These are phyloP conservation scores for Hippophae tibetana DNA, from an alignment of 306 rosid species.

Conservation along the genomic window DNA sequence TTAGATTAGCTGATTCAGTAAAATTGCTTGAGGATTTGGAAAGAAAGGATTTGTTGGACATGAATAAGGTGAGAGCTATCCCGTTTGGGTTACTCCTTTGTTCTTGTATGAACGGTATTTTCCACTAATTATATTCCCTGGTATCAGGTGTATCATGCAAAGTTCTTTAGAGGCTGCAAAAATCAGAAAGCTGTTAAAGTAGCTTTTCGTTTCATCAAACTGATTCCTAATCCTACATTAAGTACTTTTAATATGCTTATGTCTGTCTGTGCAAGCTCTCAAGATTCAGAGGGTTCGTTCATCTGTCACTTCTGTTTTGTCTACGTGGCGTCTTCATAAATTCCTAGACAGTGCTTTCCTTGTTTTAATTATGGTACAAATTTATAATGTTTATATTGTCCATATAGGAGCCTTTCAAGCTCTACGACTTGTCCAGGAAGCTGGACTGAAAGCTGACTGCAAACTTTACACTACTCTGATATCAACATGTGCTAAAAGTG, in stretches of 20 bases:
- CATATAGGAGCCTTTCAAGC: conserved; percentile 84
- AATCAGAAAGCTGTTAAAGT: conserved; percentile 66
- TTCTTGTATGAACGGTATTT: conserved; percentile 21
- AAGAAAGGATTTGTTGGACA: conserved; percentile 55
- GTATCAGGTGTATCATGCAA: conserved; percentile 82
- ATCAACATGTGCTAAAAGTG: conserved; percentile 87
- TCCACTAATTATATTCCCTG: conserved; percentile 26
- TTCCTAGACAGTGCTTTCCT: conserved; percentile 9
- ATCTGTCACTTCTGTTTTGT: conserved; percentile 11
- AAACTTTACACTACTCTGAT: conserved; percentile 92
- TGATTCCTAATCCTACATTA: conserved; percentile 71
- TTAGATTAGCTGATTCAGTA: conserved; percentile 60
- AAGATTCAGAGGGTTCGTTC: conserved; percentile 59
- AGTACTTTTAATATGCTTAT: conserved; percentile 96
- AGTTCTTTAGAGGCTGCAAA: conserved; percentile 80
- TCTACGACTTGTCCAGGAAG: conserved; percentile 68
- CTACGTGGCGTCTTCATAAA: conserved; percentile 5
- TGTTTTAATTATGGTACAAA: conserved; percentile 1
- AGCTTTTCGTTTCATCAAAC: conserved; percentile 76
- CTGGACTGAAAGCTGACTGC: conserved; percentile 77
- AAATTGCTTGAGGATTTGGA: conserved; percentile 78
- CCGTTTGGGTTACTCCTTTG: conserved; percentile 15
- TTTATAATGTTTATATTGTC: conserved; percentile 24
- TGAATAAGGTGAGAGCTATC: conserved; percentile 66
- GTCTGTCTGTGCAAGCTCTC: conserved; percentile 82